Percentiles rank a stretch among this genome's conserved stretches.
Evolutionary conservation across 495 filamentous ascomycete species (phyloP).

Genomic region (Tuber brumale): DNA sequence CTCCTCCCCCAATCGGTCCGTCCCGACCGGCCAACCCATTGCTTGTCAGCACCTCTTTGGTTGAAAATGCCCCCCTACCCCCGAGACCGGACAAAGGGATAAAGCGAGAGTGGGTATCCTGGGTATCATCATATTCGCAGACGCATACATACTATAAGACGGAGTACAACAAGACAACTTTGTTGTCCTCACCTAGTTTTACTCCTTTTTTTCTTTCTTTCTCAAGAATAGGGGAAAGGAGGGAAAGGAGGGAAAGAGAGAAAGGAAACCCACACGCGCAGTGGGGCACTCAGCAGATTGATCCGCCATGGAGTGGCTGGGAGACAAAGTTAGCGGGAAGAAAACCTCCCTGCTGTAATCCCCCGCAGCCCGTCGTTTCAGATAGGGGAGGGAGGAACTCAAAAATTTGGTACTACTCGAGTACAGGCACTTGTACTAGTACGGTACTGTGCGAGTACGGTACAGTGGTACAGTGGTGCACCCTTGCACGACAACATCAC

Average conservation of each 20-base stretch:
- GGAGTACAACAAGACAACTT: background rate
- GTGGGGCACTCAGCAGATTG: background rate
- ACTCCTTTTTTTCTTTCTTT: background rate
- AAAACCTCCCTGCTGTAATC: background rate
- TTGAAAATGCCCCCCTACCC: background rate
- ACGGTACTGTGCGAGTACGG: too few species aligned
- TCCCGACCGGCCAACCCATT: background rate
- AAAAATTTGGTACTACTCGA: background rate
- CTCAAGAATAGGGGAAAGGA: background rate
- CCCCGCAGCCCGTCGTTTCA: background rate
- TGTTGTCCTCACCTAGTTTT: background rate
- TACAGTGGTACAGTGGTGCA: too few species aligned
- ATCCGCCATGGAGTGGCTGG: background rate
- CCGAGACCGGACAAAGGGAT: background rate
- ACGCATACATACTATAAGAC: background rate
- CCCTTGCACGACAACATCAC: background rate
- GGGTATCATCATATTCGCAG: background rate
- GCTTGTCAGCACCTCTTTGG: conserved; percentile 4
- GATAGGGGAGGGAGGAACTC: background rate
- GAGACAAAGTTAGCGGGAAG: background rate
- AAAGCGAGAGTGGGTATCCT: background rate
- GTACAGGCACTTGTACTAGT: too few species aligned
- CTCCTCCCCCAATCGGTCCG: background rate
- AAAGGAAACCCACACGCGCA: background rate
- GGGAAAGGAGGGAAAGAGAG: background rate